Percentiles rank a stretch among this genome's conserved stretches.
Evolutionary conservation across 176 grass and related monocot genomes (phyloP).

Genomic region (Poa pratensis): DNA sequence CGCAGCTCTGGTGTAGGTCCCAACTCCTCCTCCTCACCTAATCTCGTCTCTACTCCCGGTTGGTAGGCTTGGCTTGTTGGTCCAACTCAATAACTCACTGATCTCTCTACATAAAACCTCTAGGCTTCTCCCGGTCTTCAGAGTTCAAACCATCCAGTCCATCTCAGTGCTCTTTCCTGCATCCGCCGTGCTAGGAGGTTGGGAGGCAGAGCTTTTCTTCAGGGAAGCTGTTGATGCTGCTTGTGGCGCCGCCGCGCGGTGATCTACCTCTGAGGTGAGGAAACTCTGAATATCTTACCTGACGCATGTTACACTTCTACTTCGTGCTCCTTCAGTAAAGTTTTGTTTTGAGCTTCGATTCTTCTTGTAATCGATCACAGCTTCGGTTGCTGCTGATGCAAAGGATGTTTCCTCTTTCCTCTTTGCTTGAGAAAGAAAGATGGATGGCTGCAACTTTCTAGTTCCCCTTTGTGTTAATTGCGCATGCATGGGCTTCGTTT

Average conservation of each 20-base stretch:
- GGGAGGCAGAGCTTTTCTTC: constrained; percentile 35
- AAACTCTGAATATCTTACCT: constrained; percentile 18
- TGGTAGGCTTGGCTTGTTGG: constrained; percentile 40
- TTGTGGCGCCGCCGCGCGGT: background rate
- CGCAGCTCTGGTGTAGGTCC: constrained; percentile 26
- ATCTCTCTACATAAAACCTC: constrained; percentile 36
- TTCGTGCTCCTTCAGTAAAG: no score
- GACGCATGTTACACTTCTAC: constrained; percentile 4
- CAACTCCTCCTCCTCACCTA: constrained; percentile 46
- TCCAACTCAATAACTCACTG: background rate
- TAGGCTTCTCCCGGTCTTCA: constrained; percentile 7
- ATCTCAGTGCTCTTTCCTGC: background rate
- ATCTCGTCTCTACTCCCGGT: constrained; percentile 56
- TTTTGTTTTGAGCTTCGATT: no score
- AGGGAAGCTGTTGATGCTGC: constrained; percentile 37
- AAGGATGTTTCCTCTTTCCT: constrained; percentile 30
- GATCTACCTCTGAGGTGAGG: constrained; percentile 45
- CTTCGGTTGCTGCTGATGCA: constrained; percentile 5
- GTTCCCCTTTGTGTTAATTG: background rate
- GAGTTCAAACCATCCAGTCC: constrained; percentile 7
- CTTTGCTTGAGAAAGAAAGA: constrained; percentile 33
- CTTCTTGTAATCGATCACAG: background rate
- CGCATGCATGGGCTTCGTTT: constrained; percentile 9
- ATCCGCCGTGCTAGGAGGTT: constrained; percentile 32
- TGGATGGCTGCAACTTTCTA: background rate